Base-by-base conservation (phyloP, 192 early-diverging fungal genomes). In the Umbelopsis ramanniana region DNA sequence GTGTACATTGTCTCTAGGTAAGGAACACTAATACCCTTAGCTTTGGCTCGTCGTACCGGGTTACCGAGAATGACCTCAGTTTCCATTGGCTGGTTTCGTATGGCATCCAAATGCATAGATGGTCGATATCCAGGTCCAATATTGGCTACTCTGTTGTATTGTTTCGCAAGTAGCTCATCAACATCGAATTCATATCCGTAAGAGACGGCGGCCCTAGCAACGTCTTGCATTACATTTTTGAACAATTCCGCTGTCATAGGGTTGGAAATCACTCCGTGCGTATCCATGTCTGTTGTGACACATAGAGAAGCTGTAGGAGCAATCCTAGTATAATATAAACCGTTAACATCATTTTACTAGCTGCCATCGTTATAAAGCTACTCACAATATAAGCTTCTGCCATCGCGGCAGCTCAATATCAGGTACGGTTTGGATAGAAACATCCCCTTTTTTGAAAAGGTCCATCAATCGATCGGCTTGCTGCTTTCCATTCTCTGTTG, bases 341-440 rank as follows among this genome's bases (percentile, higher is more conserved):
- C 0, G 33, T 63, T 19, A 63, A 26, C 15, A 63, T 35, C 4
- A 19, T 14, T 19, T 29, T 63, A 8, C 12, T 7, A 3, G 12
- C 4, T 54, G 0, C 11, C 23, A 54, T 22, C 6, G 17, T 37
- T 46, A 22, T 45, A 24, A 33, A 1, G 10, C 21, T 15, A 69
- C 74, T 79, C 68, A 86, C 85, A 90, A 91, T 19, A 90, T 85
- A 2, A 91, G 74, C 69, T 93, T 93, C 21, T 83, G 81, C 91
- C 91, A 93, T 4, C 90, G 83, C 46, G 82, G 74, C 22, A 77
- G 73, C 75, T 90, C 85, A 75, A 93, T 86, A 17, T 89, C 84
- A 35, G 87, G 82, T 0, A 80, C 72, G 9, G 81, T 67, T 63
- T 73, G 37, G 37, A 82, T 78, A 11, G 68, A 76, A 0, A 86